Base-by-base conservation (phyloP, 1,284 basidiomycete species). In the Leccinum subrobustum region DNA sequence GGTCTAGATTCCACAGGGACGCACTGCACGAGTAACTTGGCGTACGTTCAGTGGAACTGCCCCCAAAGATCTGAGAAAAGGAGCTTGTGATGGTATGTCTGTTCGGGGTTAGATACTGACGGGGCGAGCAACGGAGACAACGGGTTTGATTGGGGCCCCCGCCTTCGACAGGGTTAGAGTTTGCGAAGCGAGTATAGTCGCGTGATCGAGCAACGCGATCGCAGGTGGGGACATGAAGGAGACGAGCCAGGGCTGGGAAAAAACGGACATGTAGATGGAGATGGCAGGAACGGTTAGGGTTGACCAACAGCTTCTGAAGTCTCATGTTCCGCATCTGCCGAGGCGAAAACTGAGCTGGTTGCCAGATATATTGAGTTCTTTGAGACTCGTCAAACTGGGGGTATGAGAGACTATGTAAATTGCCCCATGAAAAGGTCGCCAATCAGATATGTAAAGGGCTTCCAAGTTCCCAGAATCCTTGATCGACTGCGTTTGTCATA, bases 201-300 rank as follows among this genome's bases (percentile, higher is more conserved):
- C 12, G 63, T 61, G 54, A 66, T 61, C 20, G 71, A 65, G 9
- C 62, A 69, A 6, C 64, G 70, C 6, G 57, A 29, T n/a, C 57
- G 59, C 8, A 60, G 57, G 8, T 27, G 31, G 8, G 59, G 14
- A 3, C 54, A 35, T 6, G 60, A 59, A 3, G 31, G 16, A 53
- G 31, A 20, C 18, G 42, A 20, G 6, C 18, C 42, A 47, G 3
- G 9, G 18, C 18, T 12, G 42, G 11, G 42, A 4, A 20, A 47
- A 47, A 20, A 47, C 18, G n/a, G 42, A 47, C 6, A 11, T 8
- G 12, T 56, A n/a, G 0, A 60, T 8, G 12, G 57, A n/a, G 0
- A 60, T 6, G 65, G 58, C 7, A 83, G 63, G 71, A 88, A 90
- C 0, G 81, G 85, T 62, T 91, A 0, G 83, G 83, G 37, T 81